Evolutionary conservation across 352 stramenopile species (phyloP).

Genomic region (Phytophthora hybrid): DNA sequence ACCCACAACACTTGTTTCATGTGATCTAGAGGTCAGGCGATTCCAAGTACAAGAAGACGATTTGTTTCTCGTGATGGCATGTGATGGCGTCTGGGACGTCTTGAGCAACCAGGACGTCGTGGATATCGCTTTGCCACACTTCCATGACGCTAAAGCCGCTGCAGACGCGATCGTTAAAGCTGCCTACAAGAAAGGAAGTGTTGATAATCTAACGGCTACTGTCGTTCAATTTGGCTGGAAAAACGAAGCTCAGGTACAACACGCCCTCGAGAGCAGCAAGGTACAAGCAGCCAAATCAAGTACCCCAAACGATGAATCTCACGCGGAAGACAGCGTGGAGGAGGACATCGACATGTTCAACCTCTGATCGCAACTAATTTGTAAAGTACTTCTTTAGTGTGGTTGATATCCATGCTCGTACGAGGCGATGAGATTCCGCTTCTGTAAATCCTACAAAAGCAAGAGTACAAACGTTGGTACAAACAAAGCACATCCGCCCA

Average conservation of each 20-base stretch:
- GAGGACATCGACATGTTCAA: slow-evolving; percentile 74
- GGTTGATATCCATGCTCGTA: slow-evolving; percentile 37
- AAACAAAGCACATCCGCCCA: background rate
- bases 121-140: slow-evolving; percentile 52
- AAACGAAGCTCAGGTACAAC: slow-evolving; percentile 23
- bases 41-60: slow-evolving; percentile 50
- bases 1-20: slow-evolving; percentile 56
- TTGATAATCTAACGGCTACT: slow-evolving; percentile 66
- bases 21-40: slow-evolving; percentile 54
- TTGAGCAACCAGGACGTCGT: slow-evolving; percentile 69
- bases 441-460: slow-evolving; percentile 38
- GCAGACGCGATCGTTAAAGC: slow-evolving; percentile 63
- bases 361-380: slow-evolving; percentile 31
- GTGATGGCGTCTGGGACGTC: slow-evolving; percentile 73
- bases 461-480: background rate
- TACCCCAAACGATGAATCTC: slow-evolving; percentile 14
- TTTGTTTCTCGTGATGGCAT: slow-evolving; percentile 66
- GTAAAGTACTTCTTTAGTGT: background rate
- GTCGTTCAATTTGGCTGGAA: slow-evolving; percentile 65
- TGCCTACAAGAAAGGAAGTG: slow-evolving; percentile 61
- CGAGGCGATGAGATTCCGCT: slow-evolving; percentile 43
- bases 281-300: background rate
- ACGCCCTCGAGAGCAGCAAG: slow-evolving; percentile 18
- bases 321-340: slow-evolving; percentile 15
- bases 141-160: slow-evolving; percentile 50